Evolutionary conservation across 2,329 filamentous ascomycete species (phyloP).

Genomic region (Diaporthe amygdali): DNA sequence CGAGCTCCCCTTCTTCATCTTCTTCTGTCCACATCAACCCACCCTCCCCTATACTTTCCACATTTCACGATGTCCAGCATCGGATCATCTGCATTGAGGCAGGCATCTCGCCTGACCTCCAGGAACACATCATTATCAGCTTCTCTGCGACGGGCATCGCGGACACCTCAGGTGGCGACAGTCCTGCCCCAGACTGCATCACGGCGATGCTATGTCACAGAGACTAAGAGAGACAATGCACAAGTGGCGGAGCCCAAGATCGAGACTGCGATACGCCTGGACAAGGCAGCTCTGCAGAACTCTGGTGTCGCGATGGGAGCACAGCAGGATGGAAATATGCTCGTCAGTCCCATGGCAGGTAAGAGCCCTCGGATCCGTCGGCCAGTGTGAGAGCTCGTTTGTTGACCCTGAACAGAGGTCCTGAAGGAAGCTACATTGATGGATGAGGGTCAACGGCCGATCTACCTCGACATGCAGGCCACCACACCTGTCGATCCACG

Average conservation of each 20-base stretch:
- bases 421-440: slow-evolving; percentile 91
- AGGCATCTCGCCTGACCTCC: slow-evolving; percentile 68
- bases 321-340: slow-evolving; percentile 62
- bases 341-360: slow-evolving; percentile 82
- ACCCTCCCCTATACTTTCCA: not conserved
- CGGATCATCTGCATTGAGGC: slow-evolving; percentile 74
- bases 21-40: slow-evolving; percentile 4
- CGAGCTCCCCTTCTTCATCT: slow-evolving; percentile 24
- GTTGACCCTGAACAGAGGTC: slow-evolving; percentile 58
- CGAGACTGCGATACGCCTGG: slow-evolving; percentile 83
- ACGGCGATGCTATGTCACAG: slow-evolving; percentile 77
- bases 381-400: not conserved
- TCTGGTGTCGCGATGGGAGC: slow-evolving; percentile 60
- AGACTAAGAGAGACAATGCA: slow-evolving; percentile 79
- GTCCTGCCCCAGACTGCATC: slow-evolving; percentile 33
- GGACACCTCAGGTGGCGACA: slow-evolving; percentile 39
- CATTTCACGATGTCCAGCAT: slow-evolving; percentile 63
- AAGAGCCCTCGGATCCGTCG: slow-evolving; percentile 18
- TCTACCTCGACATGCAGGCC: slow-evolving; percentile 98
- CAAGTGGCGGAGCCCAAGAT: slow-evolving; percentile 84
- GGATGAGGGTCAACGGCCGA: slow-evolving; percentile 90
- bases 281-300: slow-evolving; percentile 81
- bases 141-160: slow-evolving; percentile 39
- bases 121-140: slow-evolving; percentile 44
- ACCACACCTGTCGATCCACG: slow-evolving; percentile 94